Evolutionary conservation across 2,329 filamentous ascomycete species (phyloP).

Genomic region (Daldinia sp.): DNA sequence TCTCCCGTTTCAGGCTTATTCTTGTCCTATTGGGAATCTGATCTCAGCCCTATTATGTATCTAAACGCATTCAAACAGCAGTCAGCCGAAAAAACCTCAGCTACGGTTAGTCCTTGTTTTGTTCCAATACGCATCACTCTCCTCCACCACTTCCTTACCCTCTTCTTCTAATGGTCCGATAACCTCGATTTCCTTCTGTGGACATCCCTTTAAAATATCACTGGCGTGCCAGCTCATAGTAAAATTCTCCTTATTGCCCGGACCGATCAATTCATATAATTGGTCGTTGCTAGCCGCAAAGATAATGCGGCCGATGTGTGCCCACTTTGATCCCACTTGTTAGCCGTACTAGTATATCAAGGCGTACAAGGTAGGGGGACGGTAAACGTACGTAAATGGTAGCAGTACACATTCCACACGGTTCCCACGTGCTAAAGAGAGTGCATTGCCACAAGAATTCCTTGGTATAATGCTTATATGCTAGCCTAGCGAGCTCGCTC

Average conservation of each 20-base stretch:
- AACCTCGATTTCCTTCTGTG: slow-evolving; percentile 59
- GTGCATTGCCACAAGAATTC: slow-evolving; percentile 59
- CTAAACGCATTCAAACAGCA: neutral
- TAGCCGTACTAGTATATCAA: slow-evolving; percentile 40
- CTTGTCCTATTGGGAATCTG: neutral
- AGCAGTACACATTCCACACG: slow-evolving; percentile 60
- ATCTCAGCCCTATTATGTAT: slow-evolving; percentile 1
- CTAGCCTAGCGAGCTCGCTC: slow-evolving; percentile 57
- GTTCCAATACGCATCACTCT: slow-evolving; percentile 57
- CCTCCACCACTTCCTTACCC: slow-evolving; percentile 54
- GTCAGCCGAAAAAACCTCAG: neutral
- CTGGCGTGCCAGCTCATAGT: slow-evolving; percentile 59
- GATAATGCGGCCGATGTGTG: slow-evolving; percentile 60
- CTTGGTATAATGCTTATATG: slow-evolving; percentile 57
- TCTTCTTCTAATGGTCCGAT: slow-evolving; percentile 56
- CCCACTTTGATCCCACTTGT: slow-evolving; percentile 52
- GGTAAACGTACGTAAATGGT: slow-evolving; percentile 38
- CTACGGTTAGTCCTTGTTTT: slow-evolving; percentile 38
- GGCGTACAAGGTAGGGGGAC: neutral
- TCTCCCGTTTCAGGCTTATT: neutral
- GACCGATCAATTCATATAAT: slow-evolving; percentile 55
- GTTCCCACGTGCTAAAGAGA: slow-evolving; percentile 62
- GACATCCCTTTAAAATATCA: slow-evolving; percentile 54
- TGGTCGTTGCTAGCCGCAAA: slow-evolving; percentile 60
- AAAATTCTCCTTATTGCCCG: slow-evolving; percentile 60